Conservation (phyloP, 2,329 filamentous ascomycete genomes). For the Aspergillus tubingensis region DNA sequence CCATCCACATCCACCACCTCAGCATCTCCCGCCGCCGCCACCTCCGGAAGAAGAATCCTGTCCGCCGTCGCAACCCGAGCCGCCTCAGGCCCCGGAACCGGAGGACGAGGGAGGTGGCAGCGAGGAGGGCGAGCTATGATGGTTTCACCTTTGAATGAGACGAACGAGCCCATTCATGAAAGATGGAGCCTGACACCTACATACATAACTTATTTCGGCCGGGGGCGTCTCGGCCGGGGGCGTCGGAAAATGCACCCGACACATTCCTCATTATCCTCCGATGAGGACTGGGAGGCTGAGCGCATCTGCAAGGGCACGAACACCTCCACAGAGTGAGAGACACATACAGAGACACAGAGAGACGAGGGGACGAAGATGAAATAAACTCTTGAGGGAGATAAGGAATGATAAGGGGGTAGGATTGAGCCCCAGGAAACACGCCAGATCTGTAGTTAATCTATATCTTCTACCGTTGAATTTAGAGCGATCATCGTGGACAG, state of each 20-base stretch:
- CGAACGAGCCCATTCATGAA: not conserved
- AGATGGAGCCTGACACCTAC: not conserved
- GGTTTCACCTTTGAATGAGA: not conserved
- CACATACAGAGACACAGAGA: no score
- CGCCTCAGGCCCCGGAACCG: conserved; percentile 2
- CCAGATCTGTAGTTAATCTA: not conserved
- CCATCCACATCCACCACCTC: conserved; percentile 12
- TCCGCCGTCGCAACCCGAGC: not conserved
- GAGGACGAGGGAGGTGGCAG: conserved; percentile 42
- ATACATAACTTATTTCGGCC: not conserved
- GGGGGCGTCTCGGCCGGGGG: not conserved
- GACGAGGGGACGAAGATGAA: no score
- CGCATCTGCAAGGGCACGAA: not conserved
- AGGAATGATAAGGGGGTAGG: not conserved
- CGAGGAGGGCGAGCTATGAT: conserved; percentile 46
- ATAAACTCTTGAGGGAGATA: not conserved
- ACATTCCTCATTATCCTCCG: not conserved
- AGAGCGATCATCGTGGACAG: not conserved
- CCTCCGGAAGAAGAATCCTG: conserved; percentile 1
- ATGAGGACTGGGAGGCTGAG: not conserved
- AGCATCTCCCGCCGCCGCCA: conserved; percentile 13
- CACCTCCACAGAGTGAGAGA: no score
- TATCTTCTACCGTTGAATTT: not conserved
- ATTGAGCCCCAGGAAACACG: not conserved
- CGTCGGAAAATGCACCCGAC: not conserved